Conservation (phyloP, 129 eudicot genomes). For the Ambrosia trifida region DNA sequence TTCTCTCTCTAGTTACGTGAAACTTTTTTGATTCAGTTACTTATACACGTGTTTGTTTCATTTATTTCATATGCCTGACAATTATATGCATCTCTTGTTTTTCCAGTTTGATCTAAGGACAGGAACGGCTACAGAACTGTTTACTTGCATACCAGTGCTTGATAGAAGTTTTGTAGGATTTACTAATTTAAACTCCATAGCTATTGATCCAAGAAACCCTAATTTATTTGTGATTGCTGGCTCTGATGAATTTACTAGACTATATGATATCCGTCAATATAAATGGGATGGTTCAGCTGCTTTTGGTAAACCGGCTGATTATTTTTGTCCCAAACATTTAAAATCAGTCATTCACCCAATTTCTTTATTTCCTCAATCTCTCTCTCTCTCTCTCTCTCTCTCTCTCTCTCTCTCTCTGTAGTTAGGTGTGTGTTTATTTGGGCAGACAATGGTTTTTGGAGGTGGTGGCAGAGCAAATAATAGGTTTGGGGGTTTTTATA, state of each 20-base stretch:
- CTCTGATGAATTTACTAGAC: slow-evolving; percentile 64
- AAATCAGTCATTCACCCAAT: too few species aligned
- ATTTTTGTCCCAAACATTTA: slow-evolving; percentile 64
- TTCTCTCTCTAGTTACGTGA: too few species aligned
- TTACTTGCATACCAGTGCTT: slow-evolving; percentile 51
- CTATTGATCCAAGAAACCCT: slow-evolving; percentile 77
- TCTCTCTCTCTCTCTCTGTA: too few species aligned
- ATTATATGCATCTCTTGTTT: neutral
- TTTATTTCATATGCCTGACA: neutral
- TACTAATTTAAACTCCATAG: slow-evolving; percentile 58
- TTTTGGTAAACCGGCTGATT: slow-evolving; percentile 64
- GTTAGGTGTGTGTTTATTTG: too few species aligned
- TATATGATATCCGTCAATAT: slow-evolving; percentile 70
- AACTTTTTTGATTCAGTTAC: neutral
- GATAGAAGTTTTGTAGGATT: slow-evolving; percentile 35
- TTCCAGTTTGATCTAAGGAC: slow-evolving; percentile 77
- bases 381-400: too few species aligned
- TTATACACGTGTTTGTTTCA: neutral
- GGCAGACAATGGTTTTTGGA: too few species aligned
- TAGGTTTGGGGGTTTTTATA: too few species aligned
- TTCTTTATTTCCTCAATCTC: too few species aligned
- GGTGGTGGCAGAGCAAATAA: too few species aligned
- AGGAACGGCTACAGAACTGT: slow-evolving; percentile 55
- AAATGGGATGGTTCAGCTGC: slow-evolving; percentile 62
- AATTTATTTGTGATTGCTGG: slow-evolving; percentile 74